Evolutionary conservation across 2,329 filamentous ascomycete genomes (phyloP).

Genomic region (Trichothecium sympodiale): DNA sequence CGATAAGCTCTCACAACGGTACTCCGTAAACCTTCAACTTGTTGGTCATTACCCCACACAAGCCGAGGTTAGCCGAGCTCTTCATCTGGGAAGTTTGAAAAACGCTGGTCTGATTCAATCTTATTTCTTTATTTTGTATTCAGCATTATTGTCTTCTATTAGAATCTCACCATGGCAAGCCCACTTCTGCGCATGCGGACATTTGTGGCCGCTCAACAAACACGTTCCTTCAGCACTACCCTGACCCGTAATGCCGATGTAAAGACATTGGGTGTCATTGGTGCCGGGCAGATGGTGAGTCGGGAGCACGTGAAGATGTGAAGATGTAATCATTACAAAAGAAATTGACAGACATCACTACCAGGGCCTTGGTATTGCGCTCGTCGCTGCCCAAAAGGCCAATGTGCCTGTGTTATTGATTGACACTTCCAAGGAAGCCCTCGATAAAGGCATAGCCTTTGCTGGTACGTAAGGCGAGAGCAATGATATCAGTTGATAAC

Average conservation of each 20-base stretch:
- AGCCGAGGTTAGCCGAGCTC: slow-evolving; percentile 32
- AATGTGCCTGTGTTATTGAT: slow-evolving; percentile 75
- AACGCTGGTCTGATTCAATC: no score
- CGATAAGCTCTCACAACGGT: slow-evolving; percentile 2
- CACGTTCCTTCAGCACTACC: slow-evolving; percentile 59
- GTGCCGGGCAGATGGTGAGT: slow-evolving; percentile 89
- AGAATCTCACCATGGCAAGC: slow-evolving; percentile 31
- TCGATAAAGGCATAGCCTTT: slow-evolving; percentile 84
- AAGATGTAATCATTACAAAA: no score
- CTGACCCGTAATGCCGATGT: slow-evolving; percentile 58
- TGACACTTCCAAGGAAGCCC: slow-evolving; percentile 70
- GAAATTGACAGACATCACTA: no score
- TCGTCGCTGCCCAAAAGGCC: slow-evolving; percentile 81
- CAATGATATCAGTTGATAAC: slow-evolving; percentile 4
- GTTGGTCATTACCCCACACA: slow-evolving; percentile 7
- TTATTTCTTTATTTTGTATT: no score
- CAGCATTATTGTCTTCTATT: no score
- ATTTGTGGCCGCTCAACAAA: slow-evolving; percentile 23
- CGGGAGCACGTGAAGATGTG: slow-evolving; percentile 5
- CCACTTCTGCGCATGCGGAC: slow-evolving; percentile 26
- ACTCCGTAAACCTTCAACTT: not conserved
- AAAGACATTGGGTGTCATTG: slow-evolving; percentile 81
- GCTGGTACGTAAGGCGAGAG: slow-evolving; percentile 47
- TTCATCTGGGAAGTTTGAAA: no score
- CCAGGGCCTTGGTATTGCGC: slow-evolving; percentile 87